Evolutionary conservation across 164 flowering plant species (phyloP).

Genomic region (Hamamelis virginiana): DNA sequence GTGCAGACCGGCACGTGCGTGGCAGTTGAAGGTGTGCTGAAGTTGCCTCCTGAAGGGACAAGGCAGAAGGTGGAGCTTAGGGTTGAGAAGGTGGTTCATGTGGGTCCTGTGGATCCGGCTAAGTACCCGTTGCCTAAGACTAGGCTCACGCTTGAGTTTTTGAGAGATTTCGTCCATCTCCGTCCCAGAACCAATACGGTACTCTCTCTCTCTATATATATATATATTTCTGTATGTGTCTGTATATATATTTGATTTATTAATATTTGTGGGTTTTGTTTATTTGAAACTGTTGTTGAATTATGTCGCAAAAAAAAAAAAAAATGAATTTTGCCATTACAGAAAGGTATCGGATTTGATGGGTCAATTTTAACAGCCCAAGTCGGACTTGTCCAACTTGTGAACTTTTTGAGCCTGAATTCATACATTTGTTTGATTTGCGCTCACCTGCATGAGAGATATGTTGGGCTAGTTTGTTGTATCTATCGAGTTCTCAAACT

Average conservation of each 20-base stretch:
- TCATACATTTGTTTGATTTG: too few relatives aligned
- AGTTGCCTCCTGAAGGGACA: slow-evolving; percentile 72
- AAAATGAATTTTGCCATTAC: too few relatives aligned
- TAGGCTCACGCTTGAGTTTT: slow-evolving; percentile 65
- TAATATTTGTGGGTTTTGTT: too few relatives aligned
- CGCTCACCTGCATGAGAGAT: too few relatives aligned
- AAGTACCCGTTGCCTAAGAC: slow-evolving; percentile 86
- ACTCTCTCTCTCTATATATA: neutral
- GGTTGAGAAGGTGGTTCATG: slow-evolving; percentile 58
- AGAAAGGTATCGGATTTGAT: too few relatives aligned
- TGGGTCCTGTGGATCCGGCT: slow-evolving; percentile 72
- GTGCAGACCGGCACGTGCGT: slow-evolving; percentile 81
- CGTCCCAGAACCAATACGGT: slow-evolving; percentile 88
- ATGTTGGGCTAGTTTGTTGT: too few relatives aligned
- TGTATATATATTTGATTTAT: neutral
- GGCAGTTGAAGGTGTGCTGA: slow-evolving; percentile 61
- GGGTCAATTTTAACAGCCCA: too few relatives aligned
- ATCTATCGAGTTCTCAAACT: neutral
- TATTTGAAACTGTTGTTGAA: too few relatives aligned
- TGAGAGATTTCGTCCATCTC: slow-evolving; percentile 73
- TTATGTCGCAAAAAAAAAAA: too few relatives aligned
- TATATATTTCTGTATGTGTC: neutral
- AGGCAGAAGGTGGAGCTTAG: slow-evolving; percentile 82
- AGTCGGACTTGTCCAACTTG: too few relatives aligned
- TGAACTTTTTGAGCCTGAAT: too few relatives aligned